These are phyloP conservation scores for Maudiozyma serrabonitensis DNA, from an alignment of 805 yeast genomes.

Conservation along the genomic window DNA sequence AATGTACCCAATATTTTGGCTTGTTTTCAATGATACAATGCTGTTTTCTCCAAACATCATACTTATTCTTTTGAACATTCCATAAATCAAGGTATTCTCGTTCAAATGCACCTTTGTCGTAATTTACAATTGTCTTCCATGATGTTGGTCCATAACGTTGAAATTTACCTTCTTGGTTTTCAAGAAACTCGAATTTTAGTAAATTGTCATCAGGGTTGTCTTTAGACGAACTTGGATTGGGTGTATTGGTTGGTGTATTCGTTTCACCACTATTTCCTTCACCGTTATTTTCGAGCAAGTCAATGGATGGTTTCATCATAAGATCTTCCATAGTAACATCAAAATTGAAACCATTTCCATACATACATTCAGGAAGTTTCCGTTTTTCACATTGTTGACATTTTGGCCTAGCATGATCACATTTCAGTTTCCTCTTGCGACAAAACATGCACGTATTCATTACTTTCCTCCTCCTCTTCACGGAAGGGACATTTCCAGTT, in stretches of 20 bases:
- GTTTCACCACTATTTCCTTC: too few species aligned
- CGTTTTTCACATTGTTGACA: constrained; percentile 21
- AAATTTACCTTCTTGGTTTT: not conserved
- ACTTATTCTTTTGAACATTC: not conserved
- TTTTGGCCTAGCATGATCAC: constrained; percentile 21
- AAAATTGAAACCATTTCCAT: not conserved
- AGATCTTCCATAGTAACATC: not conserved
- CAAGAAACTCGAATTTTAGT: not conserved
- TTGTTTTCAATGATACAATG: not conserved
- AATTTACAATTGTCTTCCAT: not conserved
- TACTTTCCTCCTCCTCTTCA: not conserved
- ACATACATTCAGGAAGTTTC: constrained; percentile 9
- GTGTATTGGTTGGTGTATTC: not conserved
- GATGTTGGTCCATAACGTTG: not conserved
- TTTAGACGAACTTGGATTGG: not conserved
- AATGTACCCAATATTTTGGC: not conserved
- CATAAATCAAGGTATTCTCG: not conserved
- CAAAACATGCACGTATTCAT: constrained; percentile 13
- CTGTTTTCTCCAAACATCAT: not conserved
- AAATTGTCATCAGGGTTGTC: not conserved
- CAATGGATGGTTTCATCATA: not conserved
- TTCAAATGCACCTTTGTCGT: not conserved
- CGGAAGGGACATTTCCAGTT: not conserved
- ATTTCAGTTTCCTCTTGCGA: constrained; percentile 22
- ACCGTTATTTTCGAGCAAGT: not conserved